A percentile compares a stretch with the other conserved stretches of the same genome.
phyloP scores from a whole-genome alignment of 2,329 filamentous ascomycete species.

The Trichoderma pleuroti region DNA sequence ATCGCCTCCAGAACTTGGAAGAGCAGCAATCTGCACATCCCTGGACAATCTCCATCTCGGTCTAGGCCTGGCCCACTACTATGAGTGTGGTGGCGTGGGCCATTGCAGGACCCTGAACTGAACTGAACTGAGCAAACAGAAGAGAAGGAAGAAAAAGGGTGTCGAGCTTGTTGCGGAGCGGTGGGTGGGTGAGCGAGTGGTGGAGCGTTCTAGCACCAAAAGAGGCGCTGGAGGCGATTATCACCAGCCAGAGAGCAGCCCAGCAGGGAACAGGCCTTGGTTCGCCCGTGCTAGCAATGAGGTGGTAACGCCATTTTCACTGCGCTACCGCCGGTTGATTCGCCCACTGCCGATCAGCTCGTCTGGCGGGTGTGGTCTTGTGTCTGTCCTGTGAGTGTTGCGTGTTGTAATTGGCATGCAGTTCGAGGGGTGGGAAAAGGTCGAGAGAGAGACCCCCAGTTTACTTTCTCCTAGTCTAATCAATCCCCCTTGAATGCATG shows the following conservation, averaged over 20 bases:
- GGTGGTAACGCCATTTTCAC: constrained; percentile 9
- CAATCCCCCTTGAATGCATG: background rate
- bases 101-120: constrained; percentile 8
- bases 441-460: no score
- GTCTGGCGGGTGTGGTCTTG: background rate
- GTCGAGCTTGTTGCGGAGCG: constrained; percentile 13
- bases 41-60: background rate
- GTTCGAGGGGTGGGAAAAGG: no score
- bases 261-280: constrained; percentile 18
- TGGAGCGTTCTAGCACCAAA: constrained; percentile 1
- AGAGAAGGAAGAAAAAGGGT: background rate
- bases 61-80: background rate
- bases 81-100: constrained; percentile 9
- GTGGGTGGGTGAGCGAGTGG: constrained; percentile 6
- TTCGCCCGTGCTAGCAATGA: background rate
- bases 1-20: background rate
- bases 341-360: constrained; percentile 19
- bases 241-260: background rate
- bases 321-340: constrained; percentile 17
- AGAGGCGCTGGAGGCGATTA: background rate
- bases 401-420: background rate
- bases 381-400: background rate
- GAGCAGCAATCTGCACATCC: background rate
- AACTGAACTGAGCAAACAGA: background rate
- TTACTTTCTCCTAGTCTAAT: background rate